Evolutionary conservation across 768 basidiomycete genomes (phyloP), one percentile per base, ranked within the genome.

Genomic region (Grammothele lineata): DNA sequence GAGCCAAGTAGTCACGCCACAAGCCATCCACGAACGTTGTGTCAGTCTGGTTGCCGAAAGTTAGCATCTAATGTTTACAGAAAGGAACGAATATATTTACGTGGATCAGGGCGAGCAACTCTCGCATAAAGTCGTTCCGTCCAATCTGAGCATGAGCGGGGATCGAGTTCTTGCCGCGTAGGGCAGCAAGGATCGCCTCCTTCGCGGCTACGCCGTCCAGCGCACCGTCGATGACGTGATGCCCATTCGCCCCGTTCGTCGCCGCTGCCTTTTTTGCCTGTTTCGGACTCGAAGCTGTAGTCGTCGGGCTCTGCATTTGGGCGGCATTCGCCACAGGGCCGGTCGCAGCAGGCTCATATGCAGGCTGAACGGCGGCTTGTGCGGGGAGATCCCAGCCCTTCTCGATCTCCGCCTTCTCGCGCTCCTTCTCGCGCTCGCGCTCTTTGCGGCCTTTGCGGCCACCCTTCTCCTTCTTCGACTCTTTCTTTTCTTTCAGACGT

Each of bases 41-140:
- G 67, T 87, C 80, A 44, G 75, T 84, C 85, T 87, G 55, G 10
- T 22, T 22, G 38, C 25, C 24, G 26, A n/a, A n/a, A n/a, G n/a
- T n/a, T n/a, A n/a, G n/a, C n/a, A n/a, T n/a, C n/a, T n/a, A n/a
- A n/a, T n/a, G n/a, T n/a, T n/a, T n/a, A n/a, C n/a, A n/a, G n/a
- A n/a, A n/a, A n/a, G n/a, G n/a, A n/a, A n/a, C n/a, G n/a, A n/a
- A 42, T 19, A 37, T 8, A 41, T 0, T 33, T 30, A 65, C 63
- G 36, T 60, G 54, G 9, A 65, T 61, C 24, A 97, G 73, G 0
- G 85, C 81, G 59, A 97, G 63, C 49, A 92, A 86, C 58, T 92
- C 87, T 50, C 71, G 66, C 36, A 87, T 65, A 17, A 83, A 73
- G 26, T 78, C 76, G 45, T 62, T 70, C 18, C 52, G 45, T 15